Conservation (phyloP, 768 basidiomycete species). For the Kwoniella dendrophila region DNA sequence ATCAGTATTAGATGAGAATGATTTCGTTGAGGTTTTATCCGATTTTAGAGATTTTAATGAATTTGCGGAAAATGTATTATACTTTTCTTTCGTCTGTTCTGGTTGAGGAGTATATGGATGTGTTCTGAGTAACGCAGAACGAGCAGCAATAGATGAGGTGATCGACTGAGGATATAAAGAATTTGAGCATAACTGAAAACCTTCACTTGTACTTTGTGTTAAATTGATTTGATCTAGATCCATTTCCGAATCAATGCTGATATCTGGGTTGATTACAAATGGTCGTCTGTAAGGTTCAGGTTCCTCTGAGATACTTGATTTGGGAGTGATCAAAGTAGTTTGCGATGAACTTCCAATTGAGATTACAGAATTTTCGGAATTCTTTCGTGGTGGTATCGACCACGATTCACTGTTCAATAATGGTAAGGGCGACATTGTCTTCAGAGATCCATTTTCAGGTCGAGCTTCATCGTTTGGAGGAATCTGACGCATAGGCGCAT, state of each 20-base stretch:
- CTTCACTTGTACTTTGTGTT: constrained; percentile 1
- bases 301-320: background rate
- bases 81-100: too few relatives aligned
- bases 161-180: background rate
- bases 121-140: background rate
- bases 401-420: too few relatives aligned
- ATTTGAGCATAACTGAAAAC: background rate
- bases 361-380: background rate
- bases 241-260: background rate
- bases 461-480: background rate
- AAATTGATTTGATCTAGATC: too few relatives aligned
- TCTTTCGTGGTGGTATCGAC: too few relatives aligned
- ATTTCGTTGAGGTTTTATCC: too few relatives aligned
- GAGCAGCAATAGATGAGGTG: too few relatives aligned
- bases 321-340: background rate
- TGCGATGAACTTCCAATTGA: background rate
- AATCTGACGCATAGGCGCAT: background rate
- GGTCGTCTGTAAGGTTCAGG: background rate
- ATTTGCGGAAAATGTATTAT: too few relatives aligned
- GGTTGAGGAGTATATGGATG: background rate
- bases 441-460: background rate
- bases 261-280: background rate
- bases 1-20: background rate
- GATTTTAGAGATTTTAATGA: too few relatives aligned
- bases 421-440: too few relatives aligned